Evolutionary conservation across 768 basidiomycete genomes (phyloP).

Genomic region (Suillus alpinus): DNA sequence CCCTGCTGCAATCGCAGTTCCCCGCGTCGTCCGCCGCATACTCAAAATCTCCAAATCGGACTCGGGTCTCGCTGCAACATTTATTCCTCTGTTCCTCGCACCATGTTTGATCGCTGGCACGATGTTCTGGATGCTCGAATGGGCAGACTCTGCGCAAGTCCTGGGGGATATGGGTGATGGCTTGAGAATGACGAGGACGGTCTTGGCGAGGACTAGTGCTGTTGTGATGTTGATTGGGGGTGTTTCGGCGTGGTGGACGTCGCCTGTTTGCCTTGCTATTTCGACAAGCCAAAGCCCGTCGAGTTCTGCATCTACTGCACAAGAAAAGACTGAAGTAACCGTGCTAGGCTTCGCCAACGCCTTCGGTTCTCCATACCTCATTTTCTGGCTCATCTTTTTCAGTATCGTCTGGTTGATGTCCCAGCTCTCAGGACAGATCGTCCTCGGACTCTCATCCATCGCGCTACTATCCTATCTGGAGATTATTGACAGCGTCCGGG

Average conservation of each 20-base stretch:
- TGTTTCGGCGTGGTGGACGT: slow-evolving; percentile 64
- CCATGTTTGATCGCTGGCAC: slow-evolving; percentile 58
- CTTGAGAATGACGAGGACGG: slow-evolving; percentile 55
- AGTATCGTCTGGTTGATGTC: slow-evolving; percentile 50
- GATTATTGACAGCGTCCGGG: slow-evolving; percentile 76
- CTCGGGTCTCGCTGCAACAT: slow-evolving; percentile 64
- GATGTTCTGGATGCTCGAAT: slow-evolving; percentile 79
- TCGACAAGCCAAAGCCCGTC: slow-evolving; percentile 28
- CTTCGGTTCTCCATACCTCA: slow-evolving; percentile 81
- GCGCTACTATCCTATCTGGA: slow-evolving; percentile 79
- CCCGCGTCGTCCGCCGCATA: slow-evolving; percentile 52
- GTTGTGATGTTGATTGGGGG: slow-evolving; percentile 51
- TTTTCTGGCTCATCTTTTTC: slow-evolving; percentile 74
- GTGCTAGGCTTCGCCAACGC: slow-evolving; percentile 88
- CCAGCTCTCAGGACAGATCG: slow-evolving; percentile 84
- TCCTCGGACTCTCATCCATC: slow-evolving; percentile 59
- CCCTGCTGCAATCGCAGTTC: slow-evolving; percentile 53
- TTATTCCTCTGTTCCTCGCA: slow-evolving; percentile 57
- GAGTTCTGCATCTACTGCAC: slow-evolving; percentile 2
- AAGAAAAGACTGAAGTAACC: slow-evolving; percentile 44
- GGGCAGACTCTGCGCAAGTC: slow-evolving; percentile 56
- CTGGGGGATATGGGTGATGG: slow-evolving; percentile 40
- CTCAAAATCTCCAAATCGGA: slow-evolving; percentile 71
- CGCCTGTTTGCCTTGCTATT: slow-evolving; percentile 75
- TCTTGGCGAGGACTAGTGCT: slow-evolving; percentile 58